phyloP scores from a whole-genome alignment of 768 basidiomycete genomes.

The Pulveroboletus sp. region DNA sequence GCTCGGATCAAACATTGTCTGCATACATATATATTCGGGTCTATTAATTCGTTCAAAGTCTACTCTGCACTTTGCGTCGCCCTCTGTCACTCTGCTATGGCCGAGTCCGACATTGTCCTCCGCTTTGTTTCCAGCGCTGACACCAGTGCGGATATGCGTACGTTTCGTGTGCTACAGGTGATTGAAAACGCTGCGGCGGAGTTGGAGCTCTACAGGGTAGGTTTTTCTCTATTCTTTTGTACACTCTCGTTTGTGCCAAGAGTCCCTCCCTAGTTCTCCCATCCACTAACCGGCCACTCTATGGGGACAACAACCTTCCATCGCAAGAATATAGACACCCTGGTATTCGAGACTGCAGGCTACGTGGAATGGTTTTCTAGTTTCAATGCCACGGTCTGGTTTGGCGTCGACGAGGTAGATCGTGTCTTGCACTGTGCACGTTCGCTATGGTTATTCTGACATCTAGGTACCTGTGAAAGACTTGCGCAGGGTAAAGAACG shows the following conservation, averaged over 20 bases:
- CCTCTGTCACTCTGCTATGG: constrained; percentile 19
- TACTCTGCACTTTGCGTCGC: not conserved
- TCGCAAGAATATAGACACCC: constrained; percentile 42
- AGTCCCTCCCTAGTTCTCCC: constrained; percentile 33
- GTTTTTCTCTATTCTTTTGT: not conserved
- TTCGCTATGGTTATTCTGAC: not conserved
- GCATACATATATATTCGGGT: constrained; percentile 18
- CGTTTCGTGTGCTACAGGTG: constrained; percentile 38
- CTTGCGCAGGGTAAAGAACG: constrained; percentile 46
- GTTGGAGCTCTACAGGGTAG: constrained; percentile 43
- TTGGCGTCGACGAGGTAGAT: constrained; percentile 45
- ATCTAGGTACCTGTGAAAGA: constrained; percentile 40
- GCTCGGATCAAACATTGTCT: constrained; percentile 21
- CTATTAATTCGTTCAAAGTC: constrained; percentile 1
- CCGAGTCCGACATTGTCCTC: constrained; percentile 35
- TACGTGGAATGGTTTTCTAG: constrained; percentile 49
- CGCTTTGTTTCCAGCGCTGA: constrained; percentile 33
- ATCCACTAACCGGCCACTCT: constrained; percentile 40
- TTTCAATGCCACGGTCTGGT: constrained; percentile 41
- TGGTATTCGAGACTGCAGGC: constrained; percentile 48
- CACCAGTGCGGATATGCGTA: constrained; percentile 36
- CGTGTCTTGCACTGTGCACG: not conserved
- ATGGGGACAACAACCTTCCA: constrained; percentile 43
- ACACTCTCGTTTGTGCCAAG: not conserved
- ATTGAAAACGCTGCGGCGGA: constrained; percentile 24